Evolutionary conservation across 306 rosid species (phyloP).

Genomic region (Quercus agrifolia): DNA sequence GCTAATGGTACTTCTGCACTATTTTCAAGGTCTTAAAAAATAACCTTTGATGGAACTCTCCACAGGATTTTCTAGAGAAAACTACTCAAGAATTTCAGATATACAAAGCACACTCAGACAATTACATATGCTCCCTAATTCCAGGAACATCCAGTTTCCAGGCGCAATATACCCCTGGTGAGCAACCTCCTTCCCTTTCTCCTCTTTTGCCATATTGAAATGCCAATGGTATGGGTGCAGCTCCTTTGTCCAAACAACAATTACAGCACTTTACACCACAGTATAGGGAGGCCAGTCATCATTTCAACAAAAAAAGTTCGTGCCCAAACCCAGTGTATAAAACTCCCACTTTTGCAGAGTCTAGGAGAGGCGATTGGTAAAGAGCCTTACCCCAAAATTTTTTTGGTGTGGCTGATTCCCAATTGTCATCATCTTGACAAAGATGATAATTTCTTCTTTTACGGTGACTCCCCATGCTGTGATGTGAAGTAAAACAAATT

Average conservation of each 20-base stretch:
- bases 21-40: not conserved
- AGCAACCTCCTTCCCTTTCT: not conserved
- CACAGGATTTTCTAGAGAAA: conserved; percentile 60
- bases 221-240: not conserved
- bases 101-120: conserved; percentile 79
- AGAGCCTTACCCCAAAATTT: too few species aligned
- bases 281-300: not conserved
- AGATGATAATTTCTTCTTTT: not conserved
- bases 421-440: not conserved
- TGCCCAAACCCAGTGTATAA: too few species aligned
- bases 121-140: conserved; percentile 70
- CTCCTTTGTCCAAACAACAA: not conserved
- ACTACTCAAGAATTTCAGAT: conserved; percentile 47
- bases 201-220: not conserved
- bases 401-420: too few species aligned
- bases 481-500: not conserved
- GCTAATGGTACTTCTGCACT: not conserved
- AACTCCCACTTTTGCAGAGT: too few species aligned
- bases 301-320: not conserved
- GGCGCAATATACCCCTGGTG: conserved; percentile 83
- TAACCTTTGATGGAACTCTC: not conserved
- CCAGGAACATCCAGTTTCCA: conserved; percentile 60
- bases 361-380: too few species aligned
- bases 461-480: not conserved
- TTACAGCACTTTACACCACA: not conserved